Conservation (phyloP, 257 asterid species). For the Nicotiana knightiana region DNA sequence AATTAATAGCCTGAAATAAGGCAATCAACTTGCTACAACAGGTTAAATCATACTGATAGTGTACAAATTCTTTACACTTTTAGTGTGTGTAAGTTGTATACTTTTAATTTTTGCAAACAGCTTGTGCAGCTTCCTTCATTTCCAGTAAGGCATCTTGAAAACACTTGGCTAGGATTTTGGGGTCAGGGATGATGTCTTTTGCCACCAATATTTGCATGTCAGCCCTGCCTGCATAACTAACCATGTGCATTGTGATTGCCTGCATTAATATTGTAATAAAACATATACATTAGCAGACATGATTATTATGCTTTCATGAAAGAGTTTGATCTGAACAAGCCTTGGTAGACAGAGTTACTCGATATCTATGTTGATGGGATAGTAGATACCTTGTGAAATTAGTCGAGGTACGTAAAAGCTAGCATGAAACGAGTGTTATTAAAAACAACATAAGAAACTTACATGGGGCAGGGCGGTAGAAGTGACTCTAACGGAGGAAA, state of each 20-base stretch:
- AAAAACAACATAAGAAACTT: neutral
- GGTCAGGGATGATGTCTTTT: constrained; percentile 63
- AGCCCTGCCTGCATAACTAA: constrained; percentile 70
- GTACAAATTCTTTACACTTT: neutral
- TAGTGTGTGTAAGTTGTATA: neutral
- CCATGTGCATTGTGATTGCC: constrained; percentile 76
- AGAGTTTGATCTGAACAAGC: too few species aligned
- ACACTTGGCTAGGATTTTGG: constrained; percentile 56
- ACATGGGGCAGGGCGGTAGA: constrained; percentile 70
- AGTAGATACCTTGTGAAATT: too few species aligned
- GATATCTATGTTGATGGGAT: too few species aligned
- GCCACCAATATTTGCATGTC: constrained; percentile 78
- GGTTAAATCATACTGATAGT: neutral
- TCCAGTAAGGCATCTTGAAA: constrained; percentile 54
- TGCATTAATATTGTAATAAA: constrained; percentile 8
- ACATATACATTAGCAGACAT: neutral
- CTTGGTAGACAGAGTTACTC: too few species aligned
- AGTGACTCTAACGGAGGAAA: constrained; percentile 42
- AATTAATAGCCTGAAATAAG: neutral
- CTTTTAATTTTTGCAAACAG: neutral
- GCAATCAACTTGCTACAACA: neutral
- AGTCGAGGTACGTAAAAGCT: too few species aligned
- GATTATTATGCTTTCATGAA: too few species aligned
- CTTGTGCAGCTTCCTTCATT: constrained; percentile 52
- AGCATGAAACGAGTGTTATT: too few species aligned